These are phyloP conservation scores for Blastobotrys aristatus DNA, from an alignment of 1,139 yeast genomes.

Conservation along the genomic window DNA sequence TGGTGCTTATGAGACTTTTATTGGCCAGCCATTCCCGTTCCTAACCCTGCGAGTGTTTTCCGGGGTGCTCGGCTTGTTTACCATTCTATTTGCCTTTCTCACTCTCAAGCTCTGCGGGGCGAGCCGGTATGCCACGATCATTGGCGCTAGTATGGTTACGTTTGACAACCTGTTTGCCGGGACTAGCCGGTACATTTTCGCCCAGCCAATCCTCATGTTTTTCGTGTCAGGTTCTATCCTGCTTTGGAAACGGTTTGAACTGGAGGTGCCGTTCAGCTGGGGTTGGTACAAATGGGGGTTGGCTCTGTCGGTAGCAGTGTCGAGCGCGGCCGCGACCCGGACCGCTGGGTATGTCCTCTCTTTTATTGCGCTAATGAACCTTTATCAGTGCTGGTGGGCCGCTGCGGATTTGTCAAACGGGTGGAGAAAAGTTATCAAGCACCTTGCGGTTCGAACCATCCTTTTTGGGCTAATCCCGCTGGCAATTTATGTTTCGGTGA, in stretches of 20 bases:
- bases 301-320: constrained; percentile 48
- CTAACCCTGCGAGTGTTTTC: constrained; percentile 49
- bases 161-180: constrained; percentile 53
- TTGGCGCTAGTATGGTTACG: constrained; percentile 44
- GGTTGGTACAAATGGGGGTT: constrained; percentile 45
- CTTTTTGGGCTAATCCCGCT: constrained; percentile 47
- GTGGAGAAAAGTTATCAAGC: constrained; percentile 28
- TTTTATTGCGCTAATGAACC: constrained; percentile 46
- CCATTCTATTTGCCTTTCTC: constrained; percentile 45
- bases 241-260: constrained; percentile 42
- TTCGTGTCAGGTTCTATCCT: constrained; percentile 42
- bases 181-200: constrained; percentile 46
- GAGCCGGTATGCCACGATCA: constrained; percentile 40
- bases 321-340: constrained; percentile 49
- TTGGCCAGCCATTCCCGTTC: constrained; percentile 36
- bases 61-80: constrained; percentile 46
- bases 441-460: constrained; percentile 33
- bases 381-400: constrained; percentile 48
- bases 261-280: constrained; percentile 36
- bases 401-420: constrained; percentile 51
- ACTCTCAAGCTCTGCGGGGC: constrained; percentile 47
- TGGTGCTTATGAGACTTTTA: constrained; percentile 37
- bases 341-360: constrained; percentile 50
- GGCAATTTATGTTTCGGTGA: constrained; percentile 44
- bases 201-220: constrained; percentile 49